Conservation (phyloP, 2,329 filamentous ascomycete genomes). For the Escovopsis weberi region DNA sequence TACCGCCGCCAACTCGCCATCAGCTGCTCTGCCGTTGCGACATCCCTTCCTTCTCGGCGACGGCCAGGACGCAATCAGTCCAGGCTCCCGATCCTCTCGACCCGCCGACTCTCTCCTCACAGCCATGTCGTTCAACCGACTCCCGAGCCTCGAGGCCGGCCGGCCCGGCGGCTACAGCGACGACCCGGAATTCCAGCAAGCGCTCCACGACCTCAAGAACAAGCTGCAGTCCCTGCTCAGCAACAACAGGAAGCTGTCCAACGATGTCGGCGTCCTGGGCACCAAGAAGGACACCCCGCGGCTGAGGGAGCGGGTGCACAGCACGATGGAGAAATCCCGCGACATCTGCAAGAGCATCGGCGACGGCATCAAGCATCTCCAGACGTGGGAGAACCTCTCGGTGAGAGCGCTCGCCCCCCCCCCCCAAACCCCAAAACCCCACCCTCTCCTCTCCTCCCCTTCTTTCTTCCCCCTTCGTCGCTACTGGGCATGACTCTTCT, state of each 20-base stretch:
- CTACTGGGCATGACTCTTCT: no score
- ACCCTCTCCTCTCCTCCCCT: no score
- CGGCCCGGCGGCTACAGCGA: conserved; percentile 70
- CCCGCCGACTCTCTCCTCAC: neutral
- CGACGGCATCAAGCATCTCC: conserved; percentile 84
- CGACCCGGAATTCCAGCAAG: conserved; percentile 78
- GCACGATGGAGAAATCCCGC: conserved; percentile 73
- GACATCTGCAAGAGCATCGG: conserved; percentile 81
- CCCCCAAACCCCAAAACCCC: no score
- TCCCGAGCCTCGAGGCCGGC: conserved; percentile 69
- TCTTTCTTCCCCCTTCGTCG: no score
- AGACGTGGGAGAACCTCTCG: conserved; percentile 72
- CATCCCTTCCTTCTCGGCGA: neutral
- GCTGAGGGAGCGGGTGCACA: conserved; percentile 79
- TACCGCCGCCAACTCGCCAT: no score
- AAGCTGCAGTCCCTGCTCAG: conserved; percentile 80
- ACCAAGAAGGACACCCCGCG: conserved; percentile 85
- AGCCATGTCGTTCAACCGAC: conserved; percentile 80
- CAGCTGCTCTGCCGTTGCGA: no score
- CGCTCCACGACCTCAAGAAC: conserved; percentile 72
- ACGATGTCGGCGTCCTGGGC: conserved; percentile 73
- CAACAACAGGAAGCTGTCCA: conserved; percentile 72
- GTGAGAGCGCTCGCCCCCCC: conserved; percentile 29
- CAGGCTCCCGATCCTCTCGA: no score
- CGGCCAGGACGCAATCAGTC: neutral